phyloP scores from a whole-genome alignment of 1,139 yeast genomes.

The Pichia inconspicua region DNA sequence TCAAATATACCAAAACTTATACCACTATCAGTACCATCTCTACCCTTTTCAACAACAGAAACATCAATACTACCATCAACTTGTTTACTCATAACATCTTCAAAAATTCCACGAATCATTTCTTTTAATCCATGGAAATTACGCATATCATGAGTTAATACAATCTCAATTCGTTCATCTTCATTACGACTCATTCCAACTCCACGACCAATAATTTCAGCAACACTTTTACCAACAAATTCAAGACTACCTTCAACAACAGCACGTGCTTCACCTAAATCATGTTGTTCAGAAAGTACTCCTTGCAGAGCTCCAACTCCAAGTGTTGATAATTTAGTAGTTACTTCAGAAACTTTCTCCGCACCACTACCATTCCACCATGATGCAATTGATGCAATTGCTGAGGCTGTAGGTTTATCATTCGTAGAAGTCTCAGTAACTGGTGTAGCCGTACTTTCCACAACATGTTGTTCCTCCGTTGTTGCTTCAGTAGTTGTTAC shows the following conservation, averaged over 20 bases:
- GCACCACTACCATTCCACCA: conserved; percentile 85
- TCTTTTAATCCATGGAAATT: conserved; percentile 64
- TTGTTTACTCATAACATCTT: conserved; percentile 72
- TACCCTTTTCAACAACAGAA: conserved; percentile 43
- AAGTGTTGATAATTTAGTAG: conserved; percentile 52
- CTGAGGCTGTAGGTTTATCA: background rate
- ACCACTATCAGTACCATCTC: conserved; percentile 14
- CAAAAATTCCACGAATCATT: conserved; percentile 57
- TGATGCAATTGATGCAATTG: conserved; percentile 53
- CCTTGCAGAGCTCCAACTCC: conserved; percentile 48
- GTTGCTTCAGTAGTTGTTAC: too few species aligned
- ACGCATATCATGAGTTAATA: conserved; percentile 75
- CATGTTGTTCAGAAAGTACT: conserved; percentile 21
- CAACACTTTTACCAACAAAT: conserved; percentile 35
- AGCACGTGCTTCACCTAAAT: conserved; percentile 26
- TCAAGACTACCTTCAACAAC: conserved; percentile 27
- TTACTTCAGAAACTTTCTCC: conserved; percentile 45
- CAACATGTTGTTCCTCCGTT: background rate
- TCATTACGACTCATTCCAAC: conserved; percentile 39
- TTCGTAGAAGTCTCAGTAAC: too few species aligned
- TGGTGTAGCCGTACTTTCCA: too few species aligned
- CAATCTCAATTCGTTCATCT: conserved; percentile 72
- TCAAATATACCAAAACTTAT: conserved; percentile 61
- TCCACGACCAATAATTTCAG: conserved; percentile 38
- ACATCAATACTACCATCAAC: conserved; percentile 83